Evolutionary conservation across 2,329 filamentous ascomycete genomes (phyloP), one percentile per base, ranked within the genome.

Genomic region (Fusarium ambrosium): DNA sequence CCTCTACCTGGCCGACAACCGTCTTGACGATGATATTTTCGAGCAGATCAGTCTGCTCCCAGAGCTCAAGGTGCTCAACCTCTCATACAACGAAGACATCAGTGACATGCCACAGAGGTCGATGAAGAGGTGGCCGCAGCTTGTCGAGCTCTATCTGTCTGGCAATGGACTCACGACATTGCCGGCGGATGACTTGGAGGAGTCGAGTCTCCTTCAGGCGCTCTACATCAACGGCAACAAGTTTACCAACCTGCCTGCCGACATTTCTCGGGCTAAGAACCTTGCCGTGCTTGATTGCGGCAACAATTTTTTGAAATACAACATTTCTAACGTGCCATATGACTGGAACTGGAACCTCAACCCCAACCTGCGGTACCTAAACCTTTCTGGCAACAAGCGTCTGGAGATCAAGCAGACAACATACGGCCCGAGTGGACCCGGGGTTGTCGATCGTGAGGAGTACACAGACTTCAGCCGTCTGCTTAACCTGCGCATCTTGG

Each of bases 271-370:
- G 82, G 95, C 98, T 53, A 94, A 95, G 84, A 97, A 97, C 82
- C 89, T 99, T 29, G 92, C 95, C 6, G 93, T 98, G 60, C 88
- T 99, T 61, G 97, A 99, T 83, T 97, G 97, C 72, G 96, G 95
- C 70, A 98, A 94, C 87, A 99, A 99, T 81, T 92, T 91, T 24
- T 87, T 99, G 67, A 99, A 98, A 83, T 99, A 99, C 89, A 99
- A 99, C 81, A 97, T 99, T 58, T 97, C 95, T 34, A 99, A 99
- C 80, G 98, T 97, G 88, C 97, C 96, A 0, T 99, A 99, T 81
- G 97, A 99, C 81, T 99, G 97, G 97, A 99, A 99, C 79, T 99
- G 97, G 97, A 98, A 98, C 80, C 94, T 97, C 88, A 99, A 99
- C 79, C 94, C 94, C 59, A 97, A 98, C 78, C 86, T 99, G 75